phyloP scores from a whole-genome alignment of 208 protist species.

The Trypanosoma grayi region DNA sequence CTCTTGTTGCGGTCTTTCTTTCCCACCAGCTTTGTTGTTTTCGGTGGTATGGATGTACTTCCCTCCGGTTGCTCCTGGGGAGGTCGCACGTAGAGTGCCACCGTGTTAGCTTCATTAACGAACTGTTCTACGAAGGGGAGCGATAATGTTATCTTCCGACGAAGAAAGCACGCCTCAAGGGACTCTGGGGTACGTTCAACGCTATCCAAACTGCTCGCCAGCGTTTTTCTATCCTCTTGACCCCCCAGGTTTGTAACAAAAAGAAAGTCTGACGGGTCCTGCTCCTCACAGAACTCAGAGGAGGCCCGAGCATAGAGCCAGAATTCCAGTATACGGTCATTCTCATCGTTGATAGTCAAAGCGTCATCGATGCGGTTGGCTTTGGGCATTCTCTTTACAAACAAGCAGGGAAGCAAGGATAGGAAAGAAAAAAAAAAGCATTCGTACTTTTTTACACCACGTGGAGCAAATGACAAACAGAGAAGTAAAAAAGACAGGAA shows the following conservation, averaged over 20 bases:
- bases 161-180: conserved; percentile 16
- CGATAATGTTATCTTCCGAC: conserved; percentile 15
- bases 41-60: not conserved
- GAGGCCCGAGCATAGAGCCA: conserved; percentile 21
- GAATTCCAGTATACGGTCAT: conserved; percentile 27
- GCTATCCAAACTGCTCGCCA: conserved; percentile 4
- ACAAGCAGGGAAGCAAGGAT: not conserved
- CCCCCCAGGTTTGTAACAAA: conserved; percentile 19
- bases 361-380: conserved; percentile 9
- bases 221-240: conserved; percentile 14
- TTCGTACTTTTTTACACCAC: no score
- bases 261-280: conserved; percentile 5
- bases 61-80: not conserved
- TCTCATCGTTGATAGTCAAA: conserved; percentile 15
- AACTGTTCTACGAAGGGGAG: conserved; percentile 9
- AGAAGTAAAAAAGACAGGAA: not conserved
- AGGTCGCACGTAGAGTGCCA: conserved; percentile 8
- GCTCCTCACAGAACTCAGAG: conserved; percentile 4
- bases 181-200: conserved; percentile 6
- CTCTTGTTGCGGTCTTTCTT: conserved; percentile 32
- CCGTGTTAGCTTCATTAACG: conserved; percentile 6
- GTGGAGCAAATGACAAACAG: not conserved
- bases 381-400: conserved; percentile 18
- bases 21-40: not conserved
- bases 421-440: conserved; percentile 3